Evolutionary conservation across 441 rosid species (phyloP).

Genomic region (Jatropha podagrica): DNA sequence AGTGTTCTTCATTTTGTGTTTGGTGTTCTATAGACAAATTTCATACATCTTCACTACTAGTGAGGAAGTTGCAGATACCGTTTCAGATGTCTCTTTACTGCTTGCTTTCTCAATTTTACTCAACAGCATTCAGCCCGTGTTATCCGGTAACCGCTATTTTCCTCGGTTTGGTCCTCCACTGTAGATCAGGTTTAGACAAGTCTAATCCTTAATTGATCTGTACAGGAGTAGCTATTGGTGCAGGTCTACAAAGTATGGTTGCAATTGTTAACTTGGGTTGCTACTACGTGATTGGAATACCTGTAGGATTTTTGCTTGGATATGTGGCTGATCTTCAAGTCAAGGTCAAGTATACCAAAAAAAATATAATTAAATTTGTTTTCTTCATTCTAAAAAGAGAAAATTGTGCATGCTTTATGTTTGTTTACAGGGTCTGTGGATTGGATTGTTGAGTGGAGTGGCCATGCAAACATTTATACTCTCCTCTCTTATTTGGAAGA

Average conservation of each 20-base stretch:
- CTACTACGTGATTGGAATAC: slow-evolving; percentile 52
- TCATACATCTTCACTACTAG: slow-evolving; percentile 33
- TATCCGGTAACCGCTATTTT: slow-evolving; percentile 5
- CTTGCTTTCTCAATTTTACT: slow-evolving; percentile 45
- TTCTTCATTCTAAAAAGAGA: too few relatives aligned
- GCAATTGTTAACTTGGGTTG: slow-evolving; percentile 56
- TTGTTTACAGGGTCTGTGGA: slow-evolving; percentile 54
- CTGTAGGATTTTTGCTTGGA: slow-evolving; percentile 52
- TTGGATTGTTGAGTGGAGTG: slow-evolving; percentile 55
- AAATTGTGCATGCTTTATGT: neutral
- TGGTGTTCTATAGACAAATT: slow-evolving; percentile 29
- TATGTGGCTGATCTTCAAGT: slow-evolving; percentile 38
- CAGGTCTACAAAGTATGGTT: slow-evolving; percentile 55
- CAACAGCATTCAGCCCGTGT: slow-evolving; percentile 34
- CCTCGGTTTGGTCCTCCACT: too few relatives aligned
- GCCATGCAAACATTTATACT: slow-evolving; percentile 40
- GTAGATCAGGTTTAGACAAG: too few relatives aligned
- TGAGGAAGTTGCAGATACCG: slow-evolving; percentile 34
- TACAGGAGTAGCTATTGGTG: slow-evolving; percentile 64
- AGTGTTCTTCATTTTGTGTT: slow-evolving; percentile 28
- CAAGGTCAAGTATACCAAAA: slow-evolving; percentile 16
- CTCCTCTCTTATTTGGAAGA: slow-evolving; percentile 36
- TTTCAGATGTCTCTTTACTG: slow-evolving; percentile 37
- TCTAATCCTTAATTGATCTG: neutral
- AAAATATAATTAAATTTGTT: too few relatives aligned